A percentile compares a stretch with the other conserved stretches of the same genome.
These are phyloP conservation scores for Paecilomyces fulvus DNA, from an alignment of 2,329 filamentous ascomycete species.

Conservation along the genomic window DNA sequence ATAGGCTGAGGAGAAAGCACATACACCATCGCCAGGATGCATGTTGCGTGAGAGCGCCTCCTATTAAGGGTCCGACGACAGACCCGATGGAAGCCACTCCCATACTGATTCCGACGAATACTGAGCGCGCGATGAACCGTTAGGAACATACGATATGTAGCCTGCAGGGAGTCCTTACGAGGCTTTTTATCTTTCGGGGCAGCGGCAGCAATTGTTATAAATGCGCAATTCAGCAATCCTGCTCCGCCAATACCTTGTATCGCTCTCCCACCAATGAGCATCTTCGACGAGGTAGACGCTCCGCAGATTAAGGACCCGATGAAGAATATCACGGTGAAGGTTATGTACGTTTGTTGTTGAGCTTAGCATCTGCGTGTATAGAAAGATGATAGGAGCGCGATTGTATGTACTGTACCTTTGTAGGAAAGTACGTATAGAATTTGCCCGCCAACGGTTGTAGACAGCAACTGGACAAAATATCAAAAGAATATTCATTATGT, in stretches of 20 bases:
- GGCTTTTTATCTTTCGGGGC: constrained; percentile 9
- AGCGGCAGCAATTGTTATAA: constrained; percentile 10
- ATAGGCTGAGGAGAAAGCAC: background rate
- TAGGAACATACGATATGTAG: background rate
- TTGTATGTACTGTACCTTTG: background rate
- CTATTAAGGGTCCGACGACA: constrained; percentile 32
- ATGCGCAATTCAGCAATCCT: constrained; percentile 11
- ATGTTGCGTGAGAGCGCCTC: constrained; percentile 33
- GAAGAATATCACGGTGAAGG: constrained; percentile 16
- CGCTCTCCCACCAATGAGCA: constrained; percentile 15
- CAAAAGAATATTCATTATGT: background rate
- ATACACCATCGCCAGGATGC: constrained; percentile 31
- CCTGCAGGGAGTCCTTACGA: constrained; percentile 1
- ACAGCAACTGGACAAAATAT: constrained; percentile 31
- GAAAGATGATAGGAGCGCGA: background rate
- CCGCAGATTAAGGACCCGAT: constrained; percentile 17
- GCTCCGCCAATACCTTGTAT: constrained; percentile 13
- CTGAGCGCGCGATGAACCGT: background rate
- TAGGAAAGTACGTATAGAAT: constrained; percentile 38
- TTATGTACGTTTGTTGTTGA: constrained; percentile 19
- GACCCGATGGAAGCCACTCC: background rate
- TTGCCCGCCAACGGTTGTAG: constrained; percentile 47
- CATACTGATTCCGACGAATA: constrained; percentile 11
- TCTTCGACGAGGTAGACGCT: constrained; percentile 12
- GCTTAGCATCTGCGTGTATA: background rate